Conservation (phyloP, 1,284 basidiomycete species). For the Cystodermella granulosa region DNA sequence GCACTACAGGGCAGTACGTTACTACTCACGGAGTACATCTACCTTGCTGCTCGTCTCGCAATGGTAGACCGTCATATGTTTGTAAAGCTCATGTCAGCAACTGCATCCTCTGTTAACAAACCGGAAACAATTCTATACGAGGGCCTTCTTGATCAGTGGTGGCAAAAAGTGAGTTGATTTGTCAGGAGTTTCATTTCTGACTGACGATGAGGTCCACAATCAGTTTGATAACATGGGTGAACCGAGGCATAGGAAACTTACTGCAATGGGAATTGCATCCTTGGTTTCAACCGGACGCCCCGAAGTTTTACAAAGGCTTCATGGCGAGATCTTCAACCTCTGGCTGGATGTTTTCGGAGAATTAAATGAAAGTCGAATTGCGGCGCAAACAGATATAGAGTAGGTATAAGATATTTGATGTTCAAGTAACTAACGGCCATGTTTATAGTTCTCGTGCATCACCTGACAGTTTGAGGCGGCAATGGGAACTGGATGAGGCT, state of each 20-base stretch:
- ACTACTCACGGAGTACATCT: constrained; percentile 62
- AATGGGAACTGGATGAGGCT: constrained; percentile 62
- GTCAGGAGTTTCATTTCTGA: constrained; percentile 1
- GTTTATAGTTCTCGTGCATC: constrained; percentile 27
- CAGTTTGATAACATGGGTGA: constrained; percentile 85
- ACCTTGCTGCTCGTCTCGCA: constrained; percentile 64
- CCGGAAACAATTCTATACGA: constrained; percentile 59
- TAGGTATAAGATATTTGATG: constrained; percentile 5
- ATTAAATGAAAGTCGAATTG: constrained; percentile 63
- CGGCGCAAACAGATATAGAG: constrained; percentile 32
- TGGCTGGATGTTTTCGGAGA: constrained; percentile 90
- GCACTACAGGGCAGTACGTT: constrained; percentile 44
- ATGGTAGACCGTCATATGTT: constrained; percentile 62
- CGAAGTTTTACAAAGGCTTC: constrained; percentile 66
- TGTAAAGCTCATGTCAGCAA: constrained; percentile 59
- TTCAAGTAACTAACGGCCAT: no score
- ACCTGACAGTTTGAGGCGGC: constrained; percentile 45
- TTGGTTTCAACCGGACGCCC: constrained; percentile 65
- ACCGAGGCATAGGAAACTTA: constrained; percentile 66
- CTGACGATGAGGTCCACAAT: background rate
- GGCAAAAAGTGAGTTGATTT: constrained; percentile 55
- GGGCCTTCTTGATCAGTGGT: constrained; percentile 70
- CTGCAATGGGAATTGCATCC: constrained; percentile 68
- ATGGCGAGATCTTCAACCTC: constrained; percentile 76
- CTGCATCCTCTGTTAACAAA: constrained; percentile 45